phyloP scores from a whole-genome alignment of 306 rosid genomes.

The Vicia villosa region DNA sequence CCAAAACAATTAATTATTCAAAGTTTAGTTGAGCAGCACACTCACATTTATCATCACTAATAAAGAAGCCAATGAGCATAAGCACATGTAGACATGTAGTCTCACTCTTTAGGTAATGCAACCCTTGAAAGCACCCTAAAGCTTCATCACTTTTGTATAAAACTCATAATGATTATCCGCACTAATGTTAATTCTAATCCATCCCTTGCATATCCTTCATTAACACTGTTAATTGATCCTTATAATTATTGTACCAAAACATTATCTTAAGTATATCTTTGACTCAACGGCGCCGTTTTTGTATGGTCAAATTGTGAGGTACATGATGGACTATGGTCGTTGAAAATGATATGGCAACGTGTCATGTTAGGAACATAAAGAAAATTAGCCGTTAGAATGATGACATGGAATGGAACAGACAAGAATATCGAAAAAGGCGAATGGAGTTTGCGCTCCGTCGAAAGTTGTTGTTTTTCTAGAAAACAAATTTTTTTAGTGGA shows the following conservation, averaged over 20 bases:
- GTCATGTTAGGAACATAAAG: constrained; percentile 35
- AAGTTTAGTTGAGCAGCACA: too few relatives aligned
- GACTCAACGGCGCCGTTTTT: constrained; percentile 47
- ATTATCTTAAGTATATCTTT: too few relatives aligned
- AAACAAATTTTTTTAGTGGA: neutral
- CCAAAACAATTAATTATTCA: too few relatives aligned
- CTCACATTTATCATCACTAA: neutral
- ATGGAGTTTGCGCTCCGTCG: constrained; percentile 21
- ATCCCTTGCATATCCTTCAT: too few relatives aligned
- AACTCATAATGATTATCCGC: neutral
- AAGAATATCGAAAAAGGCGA: constrained; percentile 29
- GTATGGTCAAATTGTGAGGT: constrained; percentile 35
- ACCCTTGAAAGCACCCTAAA: neutral
- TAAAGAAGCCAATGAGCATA: neutral
- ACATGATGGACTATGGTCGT: neutral
- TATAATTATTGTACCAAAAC: too few relatives aligned
- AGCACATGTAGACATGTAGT: neutral
- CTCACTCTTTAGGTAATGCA: neutral
- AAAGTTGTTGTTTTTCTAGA: constrained; percentile 31
- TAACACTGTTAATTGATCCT: too few relatives aligned
- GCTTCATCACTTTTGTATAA: too few relatives aligned
- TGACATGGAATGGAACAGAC: constrained; percentile 39
- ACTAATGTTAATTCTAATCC: neutral
- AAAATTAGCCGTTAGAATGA: constrained; percentile 73
- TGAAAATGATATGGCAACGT: constrained; percentile 49